Conservation (phyloP, 2,329 filamentous ascomycete species). For the Colletotrichum zoysiae region DNA sequence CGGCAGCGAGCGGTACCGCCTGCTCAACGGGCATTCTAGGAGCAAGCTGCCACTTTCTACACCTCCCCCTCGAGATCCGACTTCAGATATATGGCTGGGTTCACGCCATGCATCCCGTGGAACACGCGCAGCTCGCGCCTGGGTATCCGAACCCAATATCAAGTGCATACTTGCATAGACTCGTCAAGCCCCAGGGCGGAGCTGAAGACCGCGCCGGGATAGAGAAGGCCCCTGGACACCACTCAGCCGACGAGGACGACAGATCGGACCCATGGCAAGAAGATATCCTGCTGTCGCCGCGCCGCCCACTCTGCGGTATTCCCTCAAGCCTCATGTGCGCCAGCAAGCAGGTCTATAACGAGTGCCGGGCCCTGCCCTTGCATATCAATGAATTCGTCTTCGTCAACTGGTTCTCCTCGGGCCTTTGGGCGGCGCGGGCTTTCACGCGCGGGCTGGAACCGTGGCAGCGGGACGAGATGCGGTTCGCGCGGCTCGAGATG, state of each 20-base stretch:
- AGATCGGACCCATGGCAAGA: neutral
- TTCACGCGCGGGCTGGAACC: conserved; percentile 51
- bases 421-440: conserved; percentile 55
- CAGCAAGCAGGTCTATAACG: conserved; percentile 57
- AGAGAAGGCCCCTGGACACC: neutral
- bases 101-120: conserved; percentile 53
- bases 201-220: conserved; percentile 13
- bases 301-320: conserved; percentile 54
- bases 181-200: conserved; percentile 38
- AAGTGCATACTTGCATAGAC: conserved; percentile 49
- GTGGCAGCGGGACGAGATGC: conserved; percentile 59
- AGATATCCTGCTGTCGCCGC: conserved; percentile 47
- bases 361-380: conserved; percentile 57
- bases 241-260: neutral
- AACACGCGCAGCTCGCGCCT: conserved; percentile 54
- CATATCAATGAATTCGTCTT: conserved; percentile 60
- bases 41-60: conserved; percentile 47
- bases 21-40: neutral
- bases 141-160: conserved; percentile 54
- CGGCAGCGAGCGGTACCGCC: neutral
- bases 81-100: conserved; percentile 61
- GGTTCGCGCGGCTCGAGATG: conserved; percentile 58
- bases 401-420: conserved; percentile 60
- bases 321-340: conserved; percentile 56
- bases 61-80: conserved; percentile 60